These are phyloP conservation scores for Picochlorum sp. DNA, from an alignment of 139 green algal species.

Conservation along the genomic window DNA sequence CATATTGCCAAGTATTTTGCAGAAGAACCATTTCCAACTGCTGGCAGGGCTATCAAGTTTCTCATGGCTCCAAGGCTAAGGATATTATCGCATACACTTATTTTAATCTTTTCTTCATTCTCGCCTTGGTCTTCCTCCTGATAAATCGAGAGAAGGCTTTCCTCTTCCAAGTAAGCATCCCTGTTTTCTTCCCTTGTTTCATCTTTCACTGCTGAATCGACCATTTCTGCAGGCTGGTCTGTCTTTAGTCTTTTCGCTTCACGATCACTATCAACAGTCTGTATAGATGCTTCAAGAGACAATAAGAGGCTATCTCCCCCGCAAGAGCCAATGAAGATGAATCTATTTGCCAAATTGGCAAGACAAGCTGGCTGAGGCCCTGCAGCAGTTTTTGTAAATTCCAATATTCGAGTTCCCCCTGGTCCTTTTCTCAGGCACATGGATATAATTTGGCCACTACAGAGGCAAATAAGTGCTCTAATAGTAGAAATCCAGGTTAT, in stretches of 20 bases:
- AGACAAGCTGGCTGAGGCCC: constrained; percentile 26
- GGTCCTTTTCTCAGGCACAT: constrained; percentile 32
- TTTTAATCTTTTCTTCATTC: constrained; percentile 18
- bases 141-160: background rate
- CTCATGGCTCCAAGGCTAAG: constrained; percentile 50
- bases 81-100: constrained; percentile 51
- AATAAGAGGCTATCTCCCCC: constrained; percentile 77
- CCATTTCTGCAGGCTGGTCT: too few relatives aligned
- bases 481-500: constrained; percentile 21
- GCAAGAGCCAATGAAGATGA: constrained; percentile 76
- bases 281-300: background rate
- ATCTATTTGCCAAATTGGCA: constrained; percentile 12
- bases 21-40: background rate
- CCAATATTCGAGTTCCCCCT: constrained; percentile 9
- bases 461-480: constrained; percentile 39
- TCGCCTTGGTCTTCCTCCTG: background rate
- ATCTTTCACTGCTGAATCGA: too few relatives aligned
- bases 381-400: constrained; percentile 22
- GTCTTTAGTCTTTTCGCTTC: background rate
- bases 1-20: constrained; percentile 10
- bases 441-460: constrained; percentile 45
- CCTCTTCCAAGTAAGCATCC: constrained; percentile 1
- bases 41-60: constrained; percentile 20
- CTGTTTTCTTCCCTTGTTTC: background rate
- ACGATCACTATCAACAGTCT: background rate